Evolutionary conservation across 2,329 filamentous ascomycete species (phyloP), one percentile per base, ranked within the genome.

Genomic region (Paecilomyces dactylethromorphus): DNA sequence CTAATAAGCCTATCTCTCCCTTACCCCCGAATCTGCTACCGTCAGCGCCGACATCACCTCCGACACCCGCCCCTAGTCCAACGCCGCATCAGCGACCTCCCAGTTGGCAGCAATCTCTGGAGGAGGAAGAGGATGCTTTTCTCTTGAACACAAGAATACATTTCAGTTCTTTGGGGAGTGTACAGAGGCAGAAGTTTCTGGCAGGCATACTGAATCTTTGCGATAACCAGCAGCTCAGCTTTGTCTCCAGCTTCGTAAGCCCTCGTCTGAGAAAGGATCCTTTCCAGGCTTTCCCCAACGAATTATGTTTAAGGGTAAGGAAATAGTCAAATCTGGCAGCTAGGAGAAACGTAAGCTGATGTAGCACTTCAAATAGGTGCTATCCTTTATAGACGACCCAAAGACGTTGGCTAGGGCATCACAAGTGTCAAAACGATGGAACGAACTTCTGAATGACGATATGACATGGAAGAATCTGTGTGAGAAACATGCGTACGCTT

Each of bases 381-480:
- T 99, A 55, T 96, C 93, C 51, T 99, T 96, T 72, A 93, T 99
- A 69, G 94, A 99, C 69, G 94, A 99, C 70, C 92, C 94, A 1
- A 94, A 92, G 72, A 95, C 95, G 2, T 82, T 99, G 53, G 93
- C 92, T 45, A 85, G 94, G 71, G 90, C 94, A 56, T 96, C 93
- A 4, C 93, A 97, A 73, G 94, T 99, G n/a, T 99, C 94, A 57
- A 87, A 87, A 64, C 85, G 92, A 72, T 99, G 94, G 94, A 85
- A 91, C 63, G 92, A 97, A 74, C 82, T 99, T 7, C 82, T 99
- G 55, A 93, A 89, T 70, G 94, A 99, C 73, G 94, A 99, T 74
- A 92, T 97, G 77, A 96, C 94, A 0, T 99, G 94, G 94, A 97
- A 96, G 79, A 91, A 94, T 62, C 82, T 99, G 21, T 97, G 93